These are phyloP conservation scores for Truncatella angustata DNA, from an alignment of 2,329 filamentous ascomycete genomes.

Conservation along the genomic window DNA sequence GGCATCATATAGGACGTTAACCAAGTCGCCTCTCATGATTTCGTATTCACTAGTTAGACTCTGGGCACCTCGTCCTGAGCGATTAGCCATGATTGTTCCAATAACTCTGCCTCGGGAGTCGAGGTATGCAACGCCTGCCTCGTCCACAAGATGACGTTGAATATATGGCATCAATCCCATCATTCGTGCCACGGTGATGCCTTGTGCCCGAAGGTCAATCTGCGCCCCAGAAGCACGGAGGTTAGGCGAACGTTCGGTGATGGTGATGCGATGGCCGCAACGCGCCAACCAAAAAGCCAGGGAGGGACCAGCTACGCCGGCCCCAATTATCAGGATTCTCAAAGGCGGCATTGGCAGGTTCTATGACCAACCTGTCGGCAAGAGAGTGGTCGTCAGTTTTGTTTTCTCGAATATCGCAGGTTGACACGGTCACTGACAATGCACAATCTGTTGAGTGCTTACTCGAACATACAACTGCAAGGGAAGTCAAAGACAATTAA, in stretches of 20 bases:
- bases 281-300: neutral
- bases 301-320: neutral
- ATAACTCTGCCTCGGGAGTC: slow-evolving; percentile 33
- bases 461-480: no score
- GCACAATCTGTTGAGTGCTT: no score
- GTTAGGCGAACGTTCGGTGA: slow-evolving; percentile 37
- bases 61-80: slow-evolving; percentile 38
- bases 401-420: no score
- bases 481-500: no score
- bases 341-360: neutral
- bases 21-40: slow-evolving; percentile 58
- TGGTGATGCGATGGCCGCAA: slow-evolving; percentile 28
- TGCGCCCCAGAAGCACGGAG: slow-evolving; percentile 49
- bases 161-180: slow-evolving; percentile 45
- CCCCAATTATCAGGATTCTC: neutral
- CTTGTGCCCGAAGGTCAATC: slow-evolving; percentile 51
- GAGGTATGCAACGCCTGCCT: slow-evolving; percentile 47
- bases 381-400: no score
- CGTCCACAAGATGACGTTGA: slow-evolving; percentile 38
- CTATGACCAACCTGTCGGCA: no score
- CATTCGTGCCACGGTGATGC: slow-evolving; percentile 47
- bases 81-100: slow-evolving; percentile 36
- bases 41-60: slow-evolving; percentile 55
- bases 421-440: no score
- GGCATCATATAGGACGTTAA: slow-evolving; percentile 44